Base-by-base conservation (phyloP, 169 alveolate genomes). In the Plasmodium coatneyi region DNA sequence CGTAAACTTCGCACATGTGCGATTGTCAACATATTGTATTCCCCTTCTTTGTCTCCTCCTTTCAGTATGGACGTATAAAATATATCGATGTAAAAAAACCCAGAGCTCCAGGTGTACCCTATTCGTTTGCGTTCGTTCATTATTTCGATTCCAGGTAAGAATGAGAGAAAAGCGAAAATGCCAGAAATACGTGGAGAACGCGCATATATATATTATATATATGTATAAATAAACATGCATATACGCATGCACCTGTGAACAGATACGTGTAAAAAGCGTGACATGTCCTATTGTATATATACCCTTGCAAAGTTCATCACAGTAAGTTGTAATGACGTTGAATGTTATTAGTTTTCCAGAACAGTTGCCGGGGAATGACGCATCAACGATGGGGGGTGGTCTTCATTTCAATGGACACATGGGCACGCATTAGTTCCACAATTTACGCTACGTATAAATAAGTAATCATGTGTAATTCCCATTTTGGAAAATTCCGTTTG, bases 111-210 rank as follows among this genome's bases (percentile, higher is more conserved):
- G 89, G 87, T 76, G 80, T 28, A 66, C 76, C 92, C 82, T 84
- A 95, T 30, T 34, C 97, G 43, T 96, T 92, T 80, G 97, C 97
- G 54, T 96, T 96, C 93, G 95, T 96, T 34, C 97, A 96, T 71
- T 96, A 87, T 74, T 93, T 41, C 32, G 90, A 92, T 54, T 19
- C 54, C 28, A 90, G 91, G 96, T 95, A 71, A 83, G 95, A 79
- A 79, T 84, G 39, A 84, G 80, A 74, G 9, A 74, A 84, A 46
- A 41, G 60, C 39, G 36, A 46, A 49, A 84, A 71, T 84, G 25
- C 22, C n/a, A 74, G 25, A 84, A 49, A 72, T 84, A 7, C n/a
- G 52, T 66, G 19, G 52, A 78, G 34, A 87, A 49, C 36, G 46
- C 22, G 60, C 71, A 52, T 84, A 32, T 72, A 22, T 83, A 43